Evolutionary conservation across 23 red algal species (phyloP).

Genomic region (Gracilaria vermiculophylla): DNA sequence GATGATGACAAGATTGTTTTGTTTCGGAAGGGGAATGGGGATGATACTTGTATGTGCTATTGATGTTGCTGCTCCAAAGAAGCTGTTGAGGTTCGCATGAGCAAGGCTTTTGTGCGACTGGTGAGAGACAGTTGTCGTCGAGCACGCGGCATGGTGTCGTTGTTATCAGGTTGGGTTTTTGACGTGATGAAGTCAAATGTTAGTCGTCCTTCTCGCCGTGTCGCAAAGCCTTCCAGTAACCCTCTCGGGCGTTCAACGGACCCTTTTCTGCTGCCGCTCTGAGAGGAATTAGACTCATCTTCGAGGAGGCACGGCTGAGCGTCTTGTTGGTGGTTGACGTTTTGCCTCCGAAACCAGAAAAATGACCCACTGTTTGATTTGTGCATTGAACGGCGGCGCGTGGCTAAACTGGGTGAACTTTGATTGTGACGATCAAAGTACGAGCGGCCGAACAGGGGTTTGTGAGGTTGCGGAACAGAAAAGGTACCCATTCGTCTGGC

Average conservation of each 20-base stretch:
- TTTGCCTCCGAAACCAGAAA: constrained; percentile 59
- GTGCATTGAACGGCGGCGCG: constrained; percentile 49
- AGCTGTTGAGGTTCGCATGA: constrained; percentile 41
- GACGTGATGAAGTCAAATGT: constrained; percentile 55
- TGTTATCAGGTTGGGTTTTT: not conserved
- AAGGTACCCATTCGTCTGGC: constrained; percentile 11
- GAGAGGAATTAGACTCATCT: not conserved
- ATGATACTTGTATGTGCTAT: not conserved
- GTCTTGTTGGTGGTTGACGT: constrained; percentile 15
- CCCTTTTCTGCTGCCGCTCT: constrained; percentile 13
- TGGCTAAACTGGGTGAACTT: constrained; percentile 53
- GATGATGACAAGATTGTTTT: not conserved
- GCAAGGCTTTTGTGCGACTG: constrained; percentile 40
- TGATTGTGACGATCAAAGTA: constrained; percentile 49
- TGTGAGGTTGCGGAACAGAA: constrained; percentile 7
- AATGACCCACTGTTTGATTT: constrained; percentile 36
- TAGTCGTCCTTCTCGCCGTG: constrained; percentile 44
- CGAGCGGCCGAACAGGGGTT: constrained; percentile 33
- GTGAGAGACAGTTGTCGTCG: constrained; percentile 57
- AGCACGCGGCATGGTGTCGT: constrained; percentile 5
- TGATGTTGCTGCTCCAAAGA: constrained; percentile 13
- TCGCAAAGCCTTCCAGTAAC: constrained; percentile 29
- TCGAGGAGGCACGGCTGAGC: not conserved
- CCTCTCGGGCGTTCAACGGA: constrained; percentile 39
- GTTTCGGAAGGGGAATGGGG: not conserved